Conservation (phyloP, 768 basidiomycete genomes). For the Boletus pseudopeckii region DNA sequence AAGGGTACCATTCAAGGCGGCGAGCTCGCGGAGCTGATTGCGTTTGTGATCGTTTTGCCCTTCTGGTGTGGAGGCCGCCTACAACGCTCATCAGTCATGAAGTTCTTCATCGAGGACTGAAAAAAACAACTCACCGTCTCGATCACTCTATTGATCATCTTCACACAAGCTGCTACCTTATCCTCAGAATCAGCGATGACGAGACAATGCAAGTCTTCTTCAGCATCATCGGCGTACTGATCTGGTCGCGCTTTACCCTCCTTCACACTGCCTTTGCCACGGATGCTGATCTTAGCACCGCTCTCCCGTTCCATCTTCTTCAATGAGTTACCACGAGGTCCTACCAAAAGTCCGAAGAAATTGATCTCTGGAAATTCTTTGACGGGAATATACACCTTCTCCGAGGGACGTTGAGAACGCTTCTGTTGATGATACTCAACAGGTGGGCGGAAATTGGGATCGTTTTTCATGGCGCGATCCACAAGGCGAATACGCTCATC, state of each 20-base stretch:
- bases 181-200: slow-evolving; percentile 91
- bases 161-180: slow-evolving; percentile 88
- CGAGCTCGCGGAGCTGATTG: slow-evolving; percentile 96
- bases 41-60: slow-evolving; percentile 99
- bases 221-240: slow-evolving; percentile 92
- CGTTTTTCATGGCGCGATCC: slow-evolving; percentile 94
- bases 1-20: slow-evolving; percentile 95
- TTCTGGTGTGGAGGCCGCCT: slow-evolving; percentile 99
- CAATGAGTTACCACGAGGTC: slow-evolving; percentile 96
- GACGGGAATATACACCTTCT: slow-evolving; percentile 99
- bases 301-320: slow-evolving; percentile 99
- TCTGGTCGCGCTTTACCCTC: slow-evolving; percentile 97
- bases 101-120: background rate
- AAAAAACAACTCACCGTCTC: slow-evolving; percentile 71
- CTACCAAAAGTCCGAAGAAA: slow-evolving; percentile 97
- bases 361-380: slow-evolving; percentile 99
- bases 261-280: slow-evolving; percentile 98
- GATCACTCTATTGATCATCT: slow-evolving; percentile 95
- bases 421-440: slow-evolving; percentile 96
- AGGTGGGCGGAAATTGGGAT: slow-evolving; percentile 96
- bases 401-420: slow-evolving; percentile 87
- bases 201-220: slow-evolving; percentile 98
- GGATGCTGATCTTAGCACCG: slow-evolving; percentile 97
- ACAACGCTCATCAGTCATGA: background rate
- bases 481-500: slow-evolving; percentile 91